Percentiles rank a stretch among this genome's conserved stretches.
These are phyloP conservation scores for Dryadomyces sulphureus DNA, from an alignment of 2,329 filamentous ascomycete genomes.

Conservation along the genomic window DNA sequence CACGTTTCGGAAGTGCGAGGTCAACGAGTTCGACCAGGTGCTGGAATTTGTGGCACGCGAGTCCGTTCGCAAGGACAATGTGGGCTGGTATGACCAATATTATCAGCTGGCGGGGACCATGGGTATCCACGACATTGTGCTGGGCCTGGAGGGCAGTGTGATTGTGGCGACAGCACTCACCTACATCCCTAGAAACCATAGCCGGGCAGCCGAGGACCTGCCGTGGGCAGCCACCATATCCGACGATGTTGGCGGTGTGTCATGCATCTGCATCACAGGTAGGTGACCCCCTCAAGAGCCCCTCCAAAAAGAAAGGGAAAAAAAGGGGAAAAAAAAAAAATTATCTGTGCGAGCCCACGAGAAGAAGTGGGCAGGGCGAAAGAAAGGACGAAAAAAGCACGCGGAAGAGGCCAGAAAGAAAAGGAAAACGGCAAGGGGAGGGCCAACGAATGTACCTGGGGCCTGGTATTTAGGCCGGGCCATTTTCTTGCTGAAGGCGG, in stretches of 20 bases:
- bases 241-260: conserved; percentile 37
- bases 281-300: not conserved
- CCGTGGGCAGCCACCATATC: conserved; percentile 40
- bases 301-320: not conserved
- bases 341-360: too few species aligned
- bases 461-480: too few species aligned
- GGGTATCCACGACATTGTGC: conserved; percentile 36
- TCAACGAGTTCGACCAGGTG: conserved; percentile 30
- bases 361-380: too few species aligned
- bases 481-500: not conserved
- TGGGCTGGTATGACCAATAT: conserved; percentile 48
- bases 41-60: conserved; percentile 34
- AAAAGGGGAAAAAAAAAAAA: not conserved
- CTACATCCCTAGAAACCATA: conserved; percentile 32
- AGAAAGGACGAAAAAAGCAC: not conserved
- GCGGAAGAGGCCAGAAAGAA: not conserved
- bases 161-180: conserved; percentile 40
- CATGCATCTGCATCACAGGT: conserved; percentile 46
- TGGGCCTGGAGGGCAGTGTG: conserved; percentile 31
- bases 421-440: not conserved
- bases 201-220: conserved; percentile 31
- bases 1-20: conserved; percentile 28
- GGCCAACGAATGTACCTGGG: not conserved
- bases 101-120: conserved; percentile 31
- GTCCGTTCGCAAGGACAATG: conserved; percentile 28